phyloP scores from a whole-genome alignment of 148 eudicot species.

The Suaeda aralocaspica region DNA sequence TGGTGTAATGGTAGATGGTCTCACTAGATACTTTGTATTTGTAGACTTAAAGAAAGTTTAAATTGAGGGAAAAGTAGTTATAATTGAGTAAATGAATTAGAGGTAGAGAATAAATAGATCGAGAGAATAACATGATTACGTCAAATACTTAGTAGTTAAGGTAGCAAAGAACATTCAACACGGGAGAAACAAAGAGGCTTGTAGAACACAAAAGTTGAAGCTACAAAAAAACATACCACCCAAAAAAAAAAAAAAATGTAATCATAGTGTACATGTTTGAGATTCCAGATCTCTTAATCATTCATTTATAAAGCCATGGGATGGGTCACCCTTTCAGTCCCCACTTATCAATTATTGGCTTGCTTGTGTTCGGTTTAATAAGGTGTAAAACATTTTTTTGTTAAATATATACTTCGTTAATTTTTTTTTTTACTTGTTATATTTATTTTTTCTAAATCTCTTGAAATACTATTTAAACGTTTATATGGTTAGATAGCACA shows the following conservation, averaged over 20 bases:
- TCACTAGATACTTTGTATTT: too few relatives aligned
- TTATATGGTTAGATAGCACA: too few relatives aligned
- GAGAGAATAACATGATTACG: conserved; percentile 18
- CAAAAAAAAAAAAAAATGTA: neutral
- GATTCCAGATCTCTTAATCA: conserved; percentile 34
- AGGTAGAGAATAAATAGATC: neutral
- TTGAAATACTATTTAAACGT: too few relatives aligned
- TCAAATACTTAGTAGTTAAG: conserved; percentile 35
- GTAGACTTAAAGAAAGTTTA: too few relatives aligned
- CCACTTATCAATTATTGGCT: too few relatives aligned
- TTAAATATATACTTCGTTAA: too few relatives aligned
- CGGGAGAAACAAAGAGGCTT: conserved; percentile 27
- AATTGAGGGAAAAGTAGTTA: neutral
- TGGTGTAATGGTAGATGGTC: too few relatives aligned
- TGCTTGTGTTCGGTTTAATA: too few relatives aligned
- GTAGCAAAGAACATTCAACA: conserved; percentile 19
- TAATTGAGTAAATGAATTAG: neutral
- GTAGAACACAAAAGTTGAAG: conserved; percentile 27
- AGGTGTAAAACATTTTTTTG: too few relatives aligned
- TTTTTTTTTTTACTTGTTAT: too few relatives aligned
- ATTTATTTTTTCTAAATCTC: too few relatives aligned
- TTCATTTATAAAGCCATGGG: conserved; percentile 24
- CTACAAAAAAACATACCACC: conserved; percentile 4
- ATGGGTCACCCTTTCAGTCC: conserved; percentile 25
- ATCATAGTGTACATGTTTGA: conserved; percentile 21